phyloP scores from a whole-genome alignment of 305 asterid species.

The Striga hermonthica region DNA sequence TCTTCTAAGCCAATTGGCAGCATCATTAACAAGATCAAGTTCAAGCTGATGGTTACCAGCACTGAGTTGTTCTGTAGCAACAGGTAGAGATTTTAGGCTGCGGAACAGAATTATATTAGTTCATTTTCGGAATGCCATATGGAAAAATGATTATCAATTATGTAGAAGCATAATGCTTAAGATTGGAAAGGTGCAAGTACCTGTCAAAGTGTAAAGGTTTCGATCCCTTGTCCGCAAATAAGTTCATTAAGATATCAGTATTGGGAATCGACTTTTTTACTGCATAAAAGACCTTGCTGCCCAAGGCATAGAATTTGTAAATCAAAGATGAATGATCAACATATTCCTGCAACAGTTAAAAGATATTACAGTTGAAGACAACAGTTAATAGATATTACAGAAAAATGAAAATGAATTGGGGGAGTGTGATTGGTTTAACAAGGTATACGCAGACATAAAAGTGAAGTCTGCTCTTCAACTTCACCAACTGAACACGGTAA shows the following conservation, averaged over 20 bases:
- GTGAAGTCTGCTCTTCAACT: too few species aligned
- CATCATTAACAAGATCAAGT: conserved; percentile 66
- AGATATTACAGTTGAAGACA: too few species aligned
- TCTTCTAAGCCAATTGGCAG: conserved; percentile 75
- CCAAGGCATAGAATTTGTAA: conserved; percentile 87
- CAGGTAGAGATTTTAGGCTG: conserved; percentile 91
- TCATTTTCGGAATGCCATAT: conserved; percentile 14
- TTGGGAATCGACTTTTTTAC: conserved; percentile 87
- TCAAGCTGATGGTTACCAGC: conserved; percentile 50
- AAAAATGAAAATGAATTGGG: too few species aligned
- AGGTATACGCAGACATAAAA: too few species aligned
- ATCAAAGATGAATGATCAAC: conserved; percentile 87
- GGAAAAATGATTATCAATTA: conserved; percentile 22
- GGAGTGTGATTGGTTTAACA: too few species aligned
- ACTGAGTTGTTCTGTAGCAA: conserved; percentile 45
- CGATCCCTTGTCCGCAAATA: conserved; percentile 53
- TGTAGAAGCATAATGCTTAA: conserved; percentile 13
- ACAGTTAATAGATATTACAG: too few species aligned
- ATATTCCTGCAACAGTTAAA: conserved; percentile 79
- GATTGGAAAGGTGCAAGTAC: conserved; percentile 34
- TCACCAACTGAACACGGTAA: conserved; percentile 12
- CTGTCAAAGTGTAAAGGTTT: conserved; percentile 87
- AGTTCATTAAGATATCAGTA: conserved; percentile 60
- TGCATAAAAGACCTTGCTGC: conserved; percentile 65
- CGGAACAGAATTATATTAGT: conserved; percentile 26